phyloP scores from a whole-genome alignment of 805 yeast genomes.

The Yarrowia keelungensis region DNA sequence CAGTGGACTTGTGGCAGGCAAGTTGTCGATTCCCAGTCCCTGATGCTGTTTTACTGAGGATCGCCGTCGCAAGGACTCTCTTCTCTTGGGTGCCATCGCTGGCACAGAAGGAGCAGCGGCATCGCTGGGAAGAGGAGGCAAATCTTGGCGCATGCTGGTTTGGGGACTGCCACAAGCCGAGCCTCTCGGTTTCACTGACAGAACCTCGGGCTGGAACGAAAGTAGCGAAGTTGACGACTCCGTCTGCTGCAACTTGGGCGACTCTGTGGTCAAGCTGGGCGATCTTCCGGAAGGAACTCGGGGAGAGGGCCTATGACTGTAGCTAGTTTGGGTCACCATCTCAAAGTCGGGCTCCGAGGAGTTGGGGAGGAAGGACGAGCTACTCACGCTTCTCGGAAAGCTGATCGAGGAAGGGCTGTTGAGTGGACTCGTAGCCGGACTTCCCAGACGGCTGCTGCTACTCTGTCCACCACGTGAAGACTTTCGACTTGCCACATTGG shows the following conservation, averaged over 20 bases:
- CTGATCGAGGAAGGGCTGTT: background rate
- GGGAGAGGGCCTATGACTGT: background rate
- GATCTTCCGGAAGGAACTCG: slow-evolving; percentile 12
- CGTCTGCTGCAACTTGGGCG: background rate
- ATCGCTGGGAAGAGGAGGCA: background rate
- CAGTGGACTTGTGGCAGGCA: background rate
- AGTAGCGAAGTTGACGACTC: background rate
- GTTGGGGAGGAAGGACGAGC: slow-evolving; percentile 13
- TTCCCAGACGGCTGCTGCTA: background rate
- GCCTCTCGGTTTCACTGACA: background rate
- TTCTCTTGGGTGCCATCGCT: slow-evolving; percentile 28
- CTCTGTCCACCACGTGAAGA: background rate
- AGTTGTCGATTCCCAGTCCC: slow-evolving; percentile 18
- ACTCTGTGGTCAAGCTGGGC: background rate
- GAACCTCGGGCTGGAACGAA: background rate
- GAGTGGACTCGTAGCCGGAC: slow-evolving; percentile 3
- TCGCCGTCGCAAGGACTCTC: slow-evolving; percentile 31
- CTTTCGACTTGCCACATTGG: slow-evolving; percentile 11
- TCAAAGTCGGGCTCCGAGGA: slow-evolving; percentile 34
- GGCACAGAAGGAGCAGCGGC: slow-evolving; percentile 9
- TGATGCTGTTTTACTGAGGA: background rate
- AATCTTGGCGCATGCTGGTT: background rate
- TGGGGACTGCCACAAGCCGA: background rate
- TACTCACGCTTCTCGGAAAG: slow-evolving; percentile 6
- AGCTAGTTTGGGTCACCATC: slow-evolving; percentile 12